Conservation (phyloP, 2,329 filamentous ascomycete genomes). For the Exophiala dermatitidis region DNA sequence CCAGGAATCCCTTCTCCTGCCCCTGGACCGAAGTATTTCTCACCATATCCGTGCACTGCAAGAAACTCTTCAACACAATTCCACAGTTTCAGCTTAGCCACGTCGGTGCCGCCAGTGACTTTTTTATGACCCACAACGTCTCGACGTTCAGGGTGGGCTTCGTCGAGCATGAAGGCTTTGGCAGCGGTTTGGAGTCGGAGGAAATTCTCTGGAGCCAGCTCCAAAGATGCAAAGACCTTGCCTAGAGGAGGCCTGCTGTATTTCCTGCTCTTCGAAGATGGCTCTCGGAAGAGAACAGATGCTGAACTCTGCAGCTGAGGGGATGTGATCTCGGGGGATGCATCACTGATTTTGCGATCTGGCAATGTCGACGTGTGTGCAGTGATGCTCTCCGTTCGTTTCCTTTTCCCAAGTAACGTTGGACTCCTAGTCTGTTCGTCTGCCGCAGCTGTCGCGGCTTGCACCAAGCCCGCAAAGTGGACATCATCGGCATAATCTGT, state of each 20-base stretch:
- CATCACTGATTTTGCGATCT: conserved; percentile 30
- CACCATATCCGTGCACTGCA: conserved; percentile 44
- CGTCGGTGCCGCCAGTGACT: conserved; percentile 49
- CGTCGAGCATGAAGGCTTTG: conserved; percentile 52
- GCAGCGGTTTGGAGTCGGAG: conserved; percentile 50
- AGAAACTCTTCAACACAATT: conserved; percentile 52
- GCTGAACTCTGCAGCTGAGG: conserved; percentile 47
- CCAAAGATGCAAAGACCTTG: conserved; percentile 50
- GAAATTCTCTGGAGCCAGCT: conserved; percentile 51
- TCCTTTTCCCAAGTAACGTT: conserved; percentile 32
- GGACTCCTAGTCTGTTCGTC: conserved; percentile 30
- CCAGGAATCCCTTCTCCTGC: conserved; percentile 27
- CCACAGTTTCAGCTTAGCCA: conserved; percentile 51
- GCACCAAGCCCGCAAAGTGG: conserved; percentile 41
- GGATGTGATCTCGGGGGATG: conserved; percentile 22
- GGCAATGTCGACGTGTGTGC: conserved; percentile 32
- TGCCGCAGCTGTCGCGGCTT: conserved; percentile 42
- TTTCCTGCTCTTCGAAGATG: conserved; percentile 45
- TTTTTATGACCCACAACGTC: conserved; percentile 50
- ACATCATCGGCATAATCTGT: conserved; percentile 31
- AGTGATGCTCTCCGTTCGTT: conserved; percentile 35
- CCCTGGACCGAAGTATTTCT: conserved; percentile 42
- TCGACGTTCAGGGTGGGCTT: conserved; percentile 48
- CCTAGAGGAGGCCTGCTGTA: conserved; percentile 53
- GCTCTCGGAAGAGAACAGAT: conserved; percentile 47